Evolutionary conservation across 2,329 filamentous ascomycete species (phyloP), one percentile per base, ranked within the genome.

Genomic region (Drechslerella coelobrocha): DNA sequence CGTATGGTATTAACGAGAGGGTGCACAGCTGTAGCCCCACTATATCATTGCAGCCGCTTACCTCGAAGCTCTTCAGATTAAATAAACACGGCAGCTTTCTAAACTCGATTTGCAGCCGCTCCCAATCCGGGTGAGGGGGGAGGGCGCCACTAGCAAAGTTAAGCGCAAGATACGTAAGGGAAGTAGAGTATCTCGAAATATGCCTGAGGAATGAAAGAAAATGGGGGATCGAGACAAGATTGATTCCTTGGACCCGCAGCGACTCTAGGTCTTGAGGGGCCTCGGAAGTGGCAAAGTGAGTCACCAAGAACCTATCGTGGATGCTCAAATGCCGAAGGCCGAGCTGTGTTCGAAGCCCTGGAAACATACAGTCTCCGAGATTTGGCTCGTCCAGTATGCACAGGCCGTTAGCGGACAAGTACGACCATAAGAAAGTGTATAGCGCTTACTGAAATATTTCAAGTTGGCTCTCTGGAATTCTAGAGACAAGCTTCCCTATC

Each of bases 341-440:
- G 1, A 53, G 24, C 24, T 61, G 57, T 1, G 41, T 34, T 6
- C 17, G 47, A 10, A 61, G 57, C 6, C n/a, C 9, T 45, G 48
- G 48, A 12, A 43, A 61, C 31, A 53, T 23, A 5, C 14, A 14
- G 10, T 14, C 24, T 12, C 17, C 24, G 2, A 24, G 4, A 10
- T 61, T 61, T 45, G 48, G 37, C 23, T 54, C 57, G 21, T 61
- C 48, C 1, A 61, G 19, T 19, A 47, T 61, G 19, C n/a, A 8
- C 24, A 29, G 5, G 37, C 14, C n/a, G 7, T 53, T n/a, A 10
- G 10, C 17, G 8, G 9, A 39, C 14, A 5, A 52, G 9, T 3
- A 27, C 4, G 47, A 41, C 2, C n/a, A 52, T 52, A 29, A 19
- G 21, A 6, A 19, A 12, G 5, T 39, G 0, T 0, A 19, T 19